Percentiles rank a stretch among this genome's conserved stretches.
These are phyloP conservation scores for Epichloe gansuensis DNA, from an alignment of 2,329 filamentous ascomycete genomes.

Conservation along the genomic window DNA sequence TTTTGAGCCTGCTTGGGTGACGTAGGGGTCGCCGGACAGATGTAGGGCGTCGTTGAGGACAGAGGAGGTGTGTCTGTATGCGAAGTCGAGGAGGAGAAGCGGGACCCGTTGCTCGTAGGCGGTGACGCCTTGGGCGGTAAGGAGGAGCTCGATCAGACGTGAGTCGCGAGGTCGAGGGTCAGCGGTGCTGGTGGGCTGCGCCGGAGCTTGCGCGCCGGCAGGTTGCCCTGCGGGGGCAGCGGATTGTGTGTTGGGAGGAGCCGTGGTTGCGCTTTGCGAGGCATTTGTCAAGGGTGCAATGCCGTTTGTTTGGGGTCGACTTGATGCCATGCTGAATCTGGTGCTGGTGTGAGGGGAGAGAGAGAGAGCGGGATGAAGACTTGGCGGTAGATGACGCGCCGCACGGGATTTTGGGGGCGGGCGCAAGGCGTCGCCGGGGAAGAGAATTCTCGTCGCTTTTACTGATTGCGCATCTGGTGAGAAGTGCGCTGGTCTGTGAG, in stretches of 20 bases:
- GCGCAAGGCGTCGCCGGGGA: not conserved
- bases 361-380: not conserved
- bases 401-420: not conserved
- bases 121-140: conserved; percentile 66
- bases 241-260: conserved; percentile 24
- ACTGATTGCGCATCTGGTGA: not conserved
- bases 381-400: not conserved
- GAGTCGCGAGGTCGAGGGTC: conserved; percentile 61
- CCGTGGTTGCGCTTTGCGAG: conserved; percentile 15
- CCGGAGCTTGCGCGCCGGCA: conserved; percentile 11
- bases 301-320: conserved; percentile 42
- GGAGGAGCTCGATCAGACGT: conserved; percentile 66
- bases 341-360: not conserved
- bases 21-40: conserved; percentile 56
- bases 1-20: conserved; percentile 41
- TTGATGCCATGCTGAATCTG: conserved; percentile 20
- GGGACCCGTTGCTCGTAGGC: conserved; percentile 75
- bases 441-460: not conserved
- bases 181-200: conserved; percentile 23
- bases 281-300: conserved; percentile 27
- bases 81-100: conserved; percentile 73
- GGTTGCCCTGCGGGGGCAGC: conserved; percentile 18
- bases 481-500: not conserved
- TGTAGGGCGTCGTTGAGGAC: conserved; percentile 61
- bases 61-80: conserved; percentile 67